These are phyloP conservation scores for Nemania sp. DNA, from an alignment of 2,329 filamentous ascomycete species.

Conservation along the genomic window DNA sequence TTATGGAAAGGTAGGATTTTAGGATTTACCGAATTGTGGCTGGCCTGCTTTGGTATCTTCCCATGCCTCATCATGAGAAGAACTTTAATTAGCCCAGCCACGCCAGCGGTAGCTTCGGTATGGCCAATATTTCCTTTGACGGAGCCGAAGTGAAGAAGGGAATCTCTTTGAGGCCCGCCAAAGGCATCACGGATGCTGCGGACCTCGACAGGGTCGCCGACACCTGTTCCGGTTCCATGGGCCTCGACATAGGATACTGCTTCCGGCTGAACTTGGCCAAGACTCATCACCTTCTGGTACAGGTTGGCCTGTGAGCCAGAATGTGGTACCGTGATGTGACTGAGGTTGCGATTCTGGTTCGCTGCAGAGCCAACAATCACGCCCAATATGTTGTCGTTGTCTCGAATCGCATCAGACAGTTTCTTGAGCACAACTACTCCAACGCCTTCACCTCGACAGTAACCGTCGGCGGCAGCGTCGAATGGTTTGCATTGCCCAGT, in stretches of 20 bases:
- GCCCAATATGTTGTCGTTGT: conserved; percentile 51
- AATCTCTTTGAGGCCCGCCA: conserved; percentile 15
- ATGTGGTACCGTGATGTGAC: conserved; percentile 49
- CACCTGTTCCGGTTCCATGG: conserved; percentile 19
- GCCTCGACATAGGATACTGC: conserved; percentile 32
- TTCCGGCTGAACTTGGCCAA: conserved; percentile 31
- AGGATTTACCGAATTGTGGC: conserved; percentile 10
- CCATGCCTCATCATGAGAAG: conserved; percentile 25
- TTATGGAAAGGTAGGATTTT: conserved; percentile 12
- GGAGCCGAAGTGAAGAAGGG: conserved; percentile 12
- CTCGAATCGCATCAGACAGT: conserved; percentile 50
- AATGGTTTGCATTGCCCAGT: conserved; percentile 42
- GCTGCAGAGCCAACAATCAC: conserved; percentile 46
- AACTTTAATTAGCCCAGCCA: conserved; percentile 20
- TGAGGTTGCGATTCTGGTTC: conserved; percentile 49
- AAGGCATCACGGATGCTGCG: conserved; percentile 18
- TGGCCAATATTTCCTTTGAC: conserved; percentile 25
- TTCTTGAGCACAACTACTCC: conserved; percentile 53
- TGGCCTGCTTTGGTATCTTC: conserved; percentile 19
- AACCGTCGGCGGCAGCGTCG: conserved; percentile 54
- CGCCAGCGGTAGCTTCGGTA: conserved; percentile 18
- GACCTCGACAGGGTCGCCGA: conserved; percentile 22
- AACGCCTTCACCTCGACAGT: conserved; percentile 57
- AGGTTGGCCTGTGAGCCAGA: conserved; percentile 38
- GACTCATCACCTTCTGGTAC: conserved; percentile 40